These are phyloP conservation scores for Paralagenidium karlingii DNA, from an alignment of 352 stramenopile species.

Conservation along the genomic window DNA sequence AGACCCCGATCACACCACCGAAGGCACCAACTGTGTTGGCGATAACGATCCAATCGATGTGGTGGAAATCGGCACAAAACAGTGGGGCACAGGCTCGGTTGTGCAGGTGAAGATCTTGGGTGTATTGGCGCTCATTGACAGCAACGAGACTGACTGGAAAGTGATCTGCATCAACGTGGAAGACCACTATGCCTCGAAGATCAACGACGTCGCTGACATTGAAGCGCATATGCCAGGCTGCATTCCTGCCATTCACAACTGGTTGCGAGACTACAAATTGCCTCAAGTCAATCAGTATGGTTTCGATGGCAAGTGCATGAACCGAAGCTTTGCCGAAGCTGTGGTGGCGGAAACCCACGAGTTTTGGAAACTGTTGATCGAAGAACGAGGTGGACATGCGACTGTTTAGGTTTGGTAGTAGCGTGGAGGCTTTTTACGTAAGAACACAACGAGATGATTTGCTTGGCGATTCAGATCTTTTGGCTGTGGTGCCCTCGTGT, in stretches of 20 bases:
- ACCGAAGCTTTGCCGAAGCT: slow-evolving; percentile 77
- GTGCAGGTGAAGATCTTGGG: slow-evolving; percentile 97
- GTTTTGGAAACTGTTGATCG: slow-evolving; percentile 85
- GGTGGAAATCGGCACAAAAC: slow-evolving; percentile 93
- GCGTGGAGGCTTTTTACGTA: not conserved
- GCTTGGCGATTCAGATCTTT: too few species aligned
- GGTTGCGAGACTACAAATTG: slow-evolving; percentile 99
- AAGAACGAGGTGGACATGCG: slow-evolving; percentile 68
- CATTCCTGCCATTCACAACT: slow-evolving; percentile 91
- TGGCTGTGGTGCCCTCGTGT: too few species aligned
- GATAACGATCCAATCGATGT: slow-evolving; percentile 99
- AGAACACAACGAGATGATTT: too few species aligned
- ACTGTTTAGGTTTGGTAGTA: slow-evolving; percentile 38
- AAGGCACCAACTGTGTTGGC: slow-evolving; percentile 71
- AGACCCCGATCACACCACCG: slow-evolving; percentile 86
- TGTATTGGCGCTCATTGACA: slow-evolving; percentile 98
- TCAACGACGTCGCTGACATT: slow-evolving; percentile 97
- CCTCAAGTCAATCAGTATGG: slow-evolving; percentile 98
- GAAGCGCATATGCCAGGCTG: slow-evolving; percentile 90
- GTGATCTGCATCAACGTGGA: slow-evolving; percentile 94
- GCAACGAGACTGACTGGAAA: slow-evolving; percentile 99
- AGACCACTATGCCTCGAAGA: slow-evolving; percentile 94
- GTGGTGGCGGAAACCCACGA: slow-evolving; percentile 80
- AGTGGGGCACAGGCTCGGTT: slow-evolving; percentile 88
- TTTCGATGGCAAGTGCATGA: slow-evolving; percentile 96